Percentiles rank a stretch among this genome's conserved stretches.
These are phyloP conservation scores for Xylaria intraflava DNA, from an alignment of 495 filamentous ascomycete species.

Conservation along the genomic window DNA sequence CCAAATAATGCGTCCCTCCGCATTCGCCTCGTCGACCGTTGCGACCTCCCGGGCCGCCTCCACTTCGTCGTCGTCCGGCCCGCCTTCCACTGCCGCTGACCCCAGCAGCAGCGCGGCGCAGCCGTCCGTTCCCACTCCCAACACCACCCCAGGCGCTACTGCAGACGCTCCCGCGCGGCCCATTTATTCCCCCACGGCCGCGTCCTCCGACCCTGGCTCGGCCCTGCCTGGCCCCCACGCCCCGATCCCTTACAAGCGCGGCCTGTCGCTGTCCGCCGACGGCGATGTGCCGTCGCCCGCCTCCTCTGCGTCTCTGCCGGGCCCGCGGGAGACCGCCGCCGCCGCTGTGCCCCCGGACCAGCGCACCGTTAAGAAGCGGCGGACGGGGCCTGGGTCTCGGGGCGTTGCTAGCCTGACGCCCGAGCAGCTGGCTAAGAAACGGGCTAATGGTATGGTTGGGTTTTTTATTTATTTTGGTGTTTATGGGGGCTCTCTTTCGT, in stretches of 20 bases:
- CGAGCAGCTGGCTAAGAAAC: conserved; percentile 66
- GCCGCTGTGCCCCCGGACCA: conserved; percentile 16
- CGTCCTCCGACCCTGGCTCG: not conserved
- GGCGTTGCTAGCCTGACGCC: conserved; percentile 65
- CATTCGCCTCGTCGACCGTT: not conserved
- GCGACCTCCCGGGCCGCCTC: not conserved
- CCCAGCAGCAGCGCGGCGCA: not conserved
- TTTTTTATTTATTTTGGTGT: too few species aligned
- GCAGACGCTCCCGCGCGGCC: not conserved
- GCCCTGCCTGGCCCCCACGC: not conserved
- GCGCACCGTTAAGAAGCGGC: conserved; percentile 32
- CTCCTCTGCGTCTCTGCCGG: conserved; percentile 8
- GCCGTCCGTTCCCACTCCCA: not conserved
- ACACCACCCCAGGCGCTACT: not conserved
- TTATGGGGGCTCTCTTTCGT: too few species aligned
- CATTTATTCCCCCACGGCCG: conserved; percentile 5
- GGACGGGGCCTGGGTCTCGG: conserved; percentile 38
- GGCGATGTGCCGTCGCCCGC: conserved; percentile 16
- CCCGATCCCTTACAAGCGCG: conserved; percentile 9
- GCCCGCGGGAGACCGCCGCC: conserved; percentile 3
- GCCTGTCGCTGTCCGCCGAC: conserved; percentile 11
- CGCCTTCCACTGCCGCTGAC: not conserved
- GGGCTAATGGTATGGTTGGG: conserved; percentile 72
- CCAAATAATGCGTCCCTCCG: conserved; percentile 12
- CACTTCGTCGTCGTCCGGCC: not conserved